Evolutionary conservation across 202 grass and related monocot species (phyloP), one percentile per base, ranked within the genome.

Genomic region (Panicum virgatum): DNA sequence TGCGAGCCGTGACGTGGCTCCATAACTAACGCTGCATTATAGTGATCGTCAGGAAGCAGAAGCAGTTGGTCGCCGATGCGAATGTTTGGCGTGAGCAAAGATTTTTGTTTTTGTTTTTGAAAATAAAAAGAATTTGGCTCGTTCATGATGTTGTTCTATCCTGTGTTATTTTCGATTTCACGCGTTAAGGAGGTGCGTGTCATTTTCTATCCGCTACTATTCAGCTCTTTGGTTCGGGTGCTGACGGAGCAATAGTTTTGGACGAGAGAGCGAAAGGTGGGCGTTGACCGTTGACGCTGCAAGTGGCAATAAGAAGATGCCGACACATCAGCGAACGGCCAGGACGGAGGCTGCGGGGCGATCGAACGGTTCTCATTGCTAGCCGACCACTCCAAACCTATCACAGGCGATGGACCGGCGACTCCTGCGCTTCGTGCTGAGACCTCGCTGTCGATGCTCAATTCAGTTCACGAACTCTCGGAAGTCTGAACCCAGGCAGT

Each of bases 281-380:
- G 20, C 48, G 47, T 85, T 82, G 89, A 91, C 92, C 72, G 69
- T 89, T 94, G 92, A 94, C 86, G 60, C 72, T 20, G 67, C 53
- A 43, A 27, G n/a, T 10, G 70, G 15, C 47, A 26, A n/a, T n/a
- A n/a, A 32, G 30, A 40, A 32, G 40, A 84, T 13, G 81, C 5
- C 40, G 50, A 73, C 22, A 7, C 14, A 68, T 44, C 67, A 15
- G 14, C 44, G 44, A 25, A 50, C 59, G 80, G 46, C 7, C 36
- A 20, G 56, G 80, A 44, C 26, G 39, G 13, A 82, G 37, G 43
- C 3, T 12, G 2, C 20, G 0, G 3, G 26, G 19, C 20, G n/a
- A 69, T 83, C 73, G 13, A 38, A 30, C 54, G 74, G 10, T 8
- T 18, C 40, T 0, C 6, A 16, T 52, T 63, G 77, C 18, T 22